A percentile compares a stretch with the other conserved stretches of the same genome.
These are phyloP conservation scores for Alternaria sp. DNA, from an alignment of 2,329 filamentous ascomycete species.

Conservation along the genomic window DNA sequence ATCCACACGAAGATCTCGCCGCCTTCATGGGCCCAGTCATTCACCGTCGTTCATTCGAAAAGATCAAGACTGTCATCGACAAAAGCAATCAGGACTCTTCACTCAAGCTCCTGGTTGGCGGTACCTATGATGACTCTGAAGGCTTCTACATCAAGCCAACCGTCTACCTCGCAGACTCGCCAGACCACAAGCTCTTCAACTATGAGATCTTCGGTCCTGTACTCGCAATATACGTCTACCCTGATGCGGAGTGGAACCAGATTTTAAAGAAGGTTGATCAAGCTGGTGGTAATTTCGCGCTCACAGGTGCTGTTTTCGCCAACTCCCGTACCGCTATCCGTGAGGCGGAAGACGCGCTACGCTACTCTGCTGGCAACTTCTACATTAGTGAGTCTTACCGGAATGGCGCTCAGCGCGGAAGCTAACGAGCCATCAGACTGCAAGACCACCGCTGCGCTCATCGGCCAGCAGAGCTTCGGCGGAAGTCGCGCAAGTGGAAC, in stretches of 20 bases:
- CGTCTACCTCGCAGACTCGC: conserved; percentile 74
- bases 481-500: conserved; percentile 61
- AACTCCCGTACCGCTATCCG: conserved; percentile 69
- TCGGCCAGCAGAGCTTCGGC: conserved; percentile 58
- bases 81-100: conserved; percentile 74
- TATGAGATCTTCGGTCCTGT: conserved; percentile 84
- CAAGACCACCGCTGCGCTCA: conserved; percentile 46
- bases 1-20: conserved; percentile 66
- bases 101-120: conserved; percentile 74
- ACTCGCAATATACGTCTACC: conserved; percentile 76
- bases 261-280: conserved; percentile 65
- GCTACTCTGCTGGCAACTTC: conserved; percentile 79
- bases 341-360: conserved; percentile 71
- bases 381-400: conserved; percentile 65
- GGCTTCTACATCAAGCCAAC: conserved; percentile 85
- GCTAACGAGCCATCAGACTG: conserved; percentile 20
- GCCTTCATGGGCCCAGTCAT: conserved; percentile 89
- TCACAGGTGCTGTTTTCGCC: conserved; percentile 78
- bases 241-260: conserved; percentile 63
- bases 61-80: conserved; percentile 76
- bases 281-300: conserved; percentile 72
- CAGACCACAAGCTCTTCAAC: conserved; percentile 73
- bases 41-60: conserved; percentile 78
- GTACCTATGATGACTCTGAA: conserved; percentile 74
- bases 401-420: background rate